A percentile compares a stretch with the other conserved stretches of the same genome.
Evolutionary conservation across 1,139 yeast genomes (phyloP).

Genomic region (Pichia sp.): DNA sequence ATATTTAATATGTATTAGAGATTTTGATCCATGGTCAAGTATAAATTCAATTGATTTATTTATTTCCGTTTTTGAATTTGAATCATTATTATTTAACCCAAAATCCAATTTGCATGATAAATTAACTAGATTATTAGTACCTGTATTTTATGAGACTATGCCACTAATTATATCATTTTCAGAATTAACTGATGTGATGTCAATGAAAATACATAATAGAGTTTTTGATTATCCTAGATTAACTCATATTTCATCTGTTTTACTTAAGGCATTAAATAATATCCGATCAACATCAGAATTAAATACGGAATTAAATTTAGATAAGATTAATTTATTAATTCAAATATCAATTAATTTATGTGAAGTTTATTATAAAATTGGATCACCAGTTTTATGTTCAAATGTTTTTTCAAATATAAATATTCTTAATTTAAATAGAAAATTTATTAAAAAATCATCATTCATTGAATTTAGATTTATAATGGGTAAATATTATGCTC

Average conservation of each 20-base stretch:
- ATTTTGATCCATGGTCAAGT: slow-evolving; percentile 54
- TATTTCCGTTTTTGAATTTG: slow-evolving; percentile 44
- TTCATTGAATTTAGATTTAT: slow-evolving; percentile 63
- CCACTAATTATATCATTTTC: slow-evolving; percentile 44
- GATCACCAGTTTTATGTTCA: slow-evolving; percentile 62
- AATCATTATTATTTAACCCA: slow-evolving; percentile 56
- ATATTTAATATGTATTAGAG: slow-evolving; percentile 47
- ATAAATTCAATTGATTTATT: slow-evolving; percentile 55
- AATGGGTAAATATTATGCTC: slow-evolving; percentile 58
- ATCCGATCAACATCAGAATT: slow-evolving; percentile 54
- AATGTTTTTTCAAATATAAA: slow-evolving; percentile 72
- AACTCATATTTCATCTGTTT: slow-evolving; percentile 48
- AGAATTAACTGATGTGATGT: slow-evolving; percentile 42
- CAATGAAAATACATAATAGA: slow-evolving; percentile 36
- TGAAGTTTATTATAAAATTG: slow-evolving; percentile 53
- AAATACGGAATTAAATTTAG: slow-evolving; percentile 29
- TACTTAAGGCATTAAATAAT: slow-evolving; percentile 57
- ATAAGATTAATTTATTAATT: slow-evolving; percentile 48
- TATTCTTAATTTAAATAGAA: slow-evolving; percentile 42
- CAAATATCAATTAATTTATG: slow-evolving; percentile 55
- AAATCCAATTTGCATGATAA: slow-evolving; percentile 38
- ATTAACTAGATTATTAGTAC: slow-evolving; percentile 30
- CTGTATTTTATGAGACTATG: slow-evolving; percentile 38
- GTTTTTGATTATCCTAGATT: slow-evolving; percentile 40
- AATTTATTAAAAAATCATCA: slow-evolving; percentile 46